Base-by-base conservation (phyloP, 805 yeast species). In the Zygosaccharomyces bisporus region DNA sequence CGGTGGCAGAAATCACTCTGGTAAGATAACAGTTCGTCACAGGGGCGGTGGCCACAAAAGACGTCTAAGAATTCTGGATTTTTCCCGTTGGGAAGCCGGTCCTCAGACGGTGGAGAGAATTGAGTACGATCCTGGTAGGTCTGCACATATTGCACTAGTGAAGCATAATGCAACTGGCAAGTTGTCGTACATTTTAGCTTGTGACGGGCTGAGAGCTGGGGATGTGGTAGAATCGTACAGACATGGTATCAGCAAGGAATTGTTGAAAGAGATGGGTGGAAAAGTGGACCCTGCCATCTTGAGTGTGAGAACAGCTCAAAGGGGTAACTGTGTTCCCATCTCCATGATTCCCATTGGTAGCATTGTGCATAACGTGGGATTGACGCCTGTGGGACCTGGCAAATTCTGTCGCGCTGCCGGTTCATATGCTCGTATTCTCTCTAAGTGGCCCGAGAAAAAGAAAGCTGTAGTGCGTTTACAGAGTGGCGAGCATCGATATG, bases 31-130 rank as follows among this genome's bases (percentile, higher is more conserved):
- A 4, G 84, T 87, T 37, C 80, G 99, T 63, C 96, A 93, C 66
- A 80, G 95, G 66, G 99, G 98, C 64, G 99, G 99, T 58, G 98
- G 98, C 27, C 93, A 86, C 64, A 86, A 86, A 66, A 82, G 91
- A 60, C 80, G 99, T 67, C 75, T 86, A 31, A 79, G 99, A 57
- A 64, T 86, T 25, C 75, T 93, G 17, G 99, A 93, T 67, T 82
- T 81, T 58, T 69, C 73, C 55, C 77, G 99, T 60, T 57, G 64
- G 31, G 75, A 64, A 3, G 68, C 81, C 1, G 98, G 97, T 20
- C 76, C 74, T 34, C 93, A 87, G 56, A 75, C 77, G 24, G 97
- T 93, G 17, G 70, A 81, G 51, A 76, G 99, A 64, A 86, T 93
- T 47, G 99, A 93, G 67, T 88, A 88, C 61, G 99, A 93, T 68